phyloP scores from a whole-genome alignment of 129 eudicot species.

The Erigeron canadensis region DNA sequence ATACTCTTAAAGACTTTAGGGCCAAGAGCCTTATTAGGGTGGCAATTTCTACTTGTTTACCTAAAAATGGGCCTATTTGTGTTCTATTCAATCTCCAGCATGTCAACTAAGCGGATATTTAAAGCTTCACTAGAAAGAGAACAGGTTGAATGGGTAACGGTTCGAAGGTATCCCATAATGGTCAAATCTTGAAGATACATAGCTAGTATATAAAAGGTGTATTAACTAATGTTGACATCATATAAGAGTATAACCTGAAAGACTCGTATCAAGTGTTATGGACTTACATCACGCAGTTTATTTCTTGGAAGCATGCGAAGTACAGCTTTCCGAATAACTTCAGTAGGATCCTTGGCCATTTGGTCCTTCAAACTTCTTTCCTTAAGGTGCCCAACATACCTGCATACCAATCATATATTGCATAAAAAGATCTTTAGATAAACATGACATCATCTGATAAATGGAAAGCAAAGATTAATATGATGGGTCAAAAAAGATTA shows the following conservation, averaged over 20 bases:
- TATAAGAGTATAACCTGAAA: too few relatives aligned
- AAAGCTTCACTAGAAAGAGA: not conserved
- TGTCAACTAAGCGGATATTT: not conserved
- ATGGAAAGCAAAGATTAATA: too few relatives aligned
- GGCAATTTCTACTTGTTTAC: not conserved
- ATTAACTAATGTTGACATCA: too few relatives aligned
- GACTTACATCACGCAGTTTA: slow-evolving; percentile 90
- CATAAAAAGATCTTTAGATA: slow-evolving; percentile 10
- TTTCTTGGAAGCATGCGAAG: slow-evolving; percentile 93
- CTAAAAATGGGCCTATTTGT: not conserved
- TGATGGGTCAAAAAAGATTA: too few relatives aligned
- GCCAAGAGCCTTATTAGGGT: not conserved
- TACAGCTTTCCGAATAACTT: slow-evolving; percentile 95
- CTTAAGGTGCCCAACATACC: slow-evolving; percentile 87
- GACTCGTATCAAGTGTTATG: not conserved
- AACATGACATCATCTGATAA: not conserved
- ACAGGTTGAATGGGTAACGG: not conserved
- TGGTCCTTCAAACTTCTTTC: slow-evolving; percentile 92
- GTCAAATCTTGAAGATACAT: too few relatives aligned
- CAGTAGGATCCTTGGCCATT: slow-evolving; percentile 94
- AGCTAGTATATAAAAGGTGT: too few relatives aligned
- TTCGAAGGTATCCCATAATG: too few relatives aligned
- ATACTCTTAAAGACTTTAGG: not conserved
- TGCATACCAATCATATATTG: slow-evolving; percentile 23
- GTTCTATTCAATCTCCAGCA: not conserved